A percentile compares a stretch with the other conserved stretches of the same genome.
phyloP scores from a whole-genome alignment of 306 rosid genomes.

The Vachellia pachyceras region DNA sequence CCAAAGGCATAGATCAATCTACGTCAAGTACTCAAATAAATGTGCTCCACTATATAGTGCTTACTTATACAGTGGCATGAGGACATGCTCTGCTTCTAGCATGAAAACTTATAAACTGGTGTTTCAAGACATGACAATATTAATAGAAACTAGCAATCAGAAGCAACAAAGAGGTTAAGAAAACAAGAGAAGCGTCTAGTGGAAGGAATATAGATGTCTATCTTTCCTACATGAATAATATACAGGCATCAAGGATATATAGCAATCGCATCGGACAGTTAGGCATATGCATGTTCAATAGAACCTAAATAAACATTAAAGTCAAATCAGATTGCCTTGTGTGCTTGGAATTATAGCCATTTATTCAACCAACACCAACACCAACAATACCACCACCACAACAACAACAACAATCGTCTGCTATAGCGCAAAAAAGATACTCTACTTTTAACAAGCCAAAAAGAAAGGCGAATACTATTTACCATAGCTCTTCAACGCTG shows the following conservation, averaged over 20 bases:
- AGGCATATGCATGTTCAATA: slow-evolving; percentile 9
- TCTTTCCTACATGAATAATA: background rate
- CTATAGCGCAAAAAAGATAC: slow-evolving; percentile 18
- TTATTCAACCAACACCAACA: background rate
- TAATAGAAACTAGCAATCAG: background rate
- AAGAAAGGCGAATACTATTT: slow-evolving; percentile 35
- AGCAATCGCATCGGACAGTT: background rate
- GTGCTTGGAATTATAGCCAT: background rate
- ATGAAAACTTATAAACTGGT: background rate
- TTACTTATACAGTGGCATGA: background rate
- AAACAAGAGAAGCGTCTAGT: background rate
- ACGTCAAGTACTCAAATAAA: background rate
- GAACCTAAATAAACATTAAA: slow-evolving; percentile 1
- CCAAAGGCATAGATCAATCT: background rate
- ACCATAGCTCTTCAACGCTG: slow-evolving; percentile 99
- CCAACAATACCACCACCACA: too few relatives aligned
- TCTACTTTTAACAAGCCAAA: slow-evolving; percentile 13
- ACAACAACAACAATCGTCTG: background rate
- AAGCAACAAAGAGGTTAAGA: slow-evolving; percentile 18
- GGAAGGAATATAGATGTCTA: background rate
- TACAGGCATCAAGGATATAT: background rate
- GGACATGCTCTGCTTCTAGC: background rate
- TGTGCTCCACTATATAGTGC: background rate
- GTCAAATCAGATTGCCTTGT: background rate
- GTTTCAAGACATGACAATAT: background rate